Conservation (phyloP, 2,329 filamentous ascomycete genomes). For the Venturia carpophila region DNA sequence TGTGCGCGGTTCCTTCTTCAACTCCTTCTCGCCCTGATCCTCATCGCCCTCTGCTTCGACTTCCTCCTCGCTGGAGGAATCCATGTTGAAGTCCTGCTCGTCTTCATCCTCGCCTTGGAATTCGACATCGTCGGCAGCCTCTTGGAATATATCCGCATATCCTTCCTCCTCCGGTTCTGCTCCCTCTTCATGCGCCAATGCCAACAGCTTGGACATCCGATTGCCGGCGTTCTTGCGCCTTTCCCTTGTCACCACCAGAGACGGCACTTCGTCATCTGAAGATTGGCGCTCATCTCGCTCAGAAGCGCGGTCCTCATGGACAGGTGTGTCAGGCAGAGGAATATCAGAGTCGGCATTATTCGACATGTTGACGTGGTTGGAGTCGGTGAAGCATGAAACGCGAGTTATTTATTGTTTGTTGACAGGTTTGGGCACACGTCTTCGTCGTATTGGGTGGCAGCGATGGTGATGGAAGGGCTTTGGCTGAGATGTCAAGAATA, state of each 20-base stretch:
- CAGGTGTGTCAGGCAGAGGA: conserved; percentile 6
- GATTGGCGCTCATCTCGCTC: conserved; percentile 17
- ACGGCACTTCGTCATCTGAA: conserved; percentile 26
- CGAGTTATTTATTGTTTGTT: background rate
- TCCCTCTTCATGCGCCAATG: conserved; percentile 29
- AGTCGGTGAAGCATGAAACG: background rate
- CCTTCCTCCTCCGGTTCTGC: conserved; percentile 34
- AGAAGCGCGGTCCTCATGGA: background rate
- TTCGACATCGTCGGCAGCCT: conserved; percentile 53
- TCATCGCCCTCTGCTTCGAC: conserved; percentile 64
- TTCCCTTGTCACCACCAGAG: conserved; percentile 33
- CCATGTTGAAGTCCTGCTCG: conserved; percentile 67
- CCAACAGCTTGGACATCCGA: conserved; percentile 33
- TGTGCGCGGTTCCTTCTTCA: conserved; percentile 68
- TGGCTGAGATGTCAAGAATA: background rate
- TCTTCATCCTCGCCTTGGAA: conserved; percentile 45
- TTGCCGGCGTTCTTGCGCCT: conserved; percentile 35
- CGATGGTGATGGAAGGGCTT: background rate
- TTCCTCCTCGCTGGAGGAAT: conserved; percentile 76
- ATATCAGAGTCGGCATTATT: conserved; percentile 11
- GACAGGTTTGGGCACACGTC: background rate
- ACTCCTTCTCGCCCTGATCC: conserved; percentile 76
- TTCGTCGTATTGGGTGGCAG: background rate
- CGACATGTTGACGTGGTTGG: conserved; percentile 5
- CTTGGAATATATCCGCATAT: conserved; percentile 52